Base-by-base conservation (phyloP, 1,139 yeast species). In the Geotrichum macrosporum region DNA sequence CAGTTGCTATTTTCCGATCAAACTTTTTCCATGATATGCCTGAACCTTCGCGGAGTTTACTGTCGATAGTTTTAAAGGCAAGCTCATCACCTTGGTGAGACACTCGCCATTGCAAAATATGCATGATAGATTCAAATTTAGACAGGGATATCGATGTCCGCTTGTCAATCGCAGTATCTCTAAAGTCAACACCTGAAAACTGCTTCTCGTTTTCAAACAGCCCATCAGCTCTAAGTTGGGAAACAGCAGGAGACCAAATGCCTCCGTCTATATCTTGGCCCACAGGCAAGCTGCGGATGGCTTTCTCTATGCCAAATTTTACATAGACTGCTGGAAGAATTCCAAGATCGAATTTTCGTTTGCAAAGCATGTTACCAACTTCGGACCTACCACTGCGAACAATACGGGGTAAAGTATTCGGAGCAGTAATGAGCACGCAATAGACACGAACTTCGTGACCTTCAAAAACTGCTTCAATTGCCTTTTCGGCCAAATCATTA, bases 301-400 rank as follows among this genome's bases (percentile, higher is more conserved):
- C 80, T 48, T 77, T 75, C 34, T 77, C 73, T 24, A 84, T 76
- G 50, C 83, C 83, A 61, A 89, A 92, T 60, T 86, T 87, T 44
- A 88, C 89, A 65, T 78, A 89, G 34, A 80, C 83, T 0, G 95
- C 84, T 27, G 78, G 75, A 26, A 92, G 68, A 9, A 77, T 72
- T 1, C 97, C 97, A 56, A 80, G 84, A 41, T 82, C 73, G 59
- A 88, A 88, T 55, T 79, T 75, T 57, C 85, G 80, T 53, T 89
- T 87, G 56, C 96, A 89, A 44, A 94, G 73, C 81, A 89, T 86
- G 57, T 89, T 92, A 1, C 98, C 97, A 55, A 92, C 84, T 59
- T 94, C 98, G 29, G 84, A 73, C 10, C 94, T 81, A 6, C 96
- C 95, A 64, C 87, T 81, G 58, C 94, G 72, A 62, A 80, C 73